These are phyloP conservation scores for Saitozyma podzolica DNA, from an alignment of 768 basidiomycete species.

Conservation along the genomic window DNA sequence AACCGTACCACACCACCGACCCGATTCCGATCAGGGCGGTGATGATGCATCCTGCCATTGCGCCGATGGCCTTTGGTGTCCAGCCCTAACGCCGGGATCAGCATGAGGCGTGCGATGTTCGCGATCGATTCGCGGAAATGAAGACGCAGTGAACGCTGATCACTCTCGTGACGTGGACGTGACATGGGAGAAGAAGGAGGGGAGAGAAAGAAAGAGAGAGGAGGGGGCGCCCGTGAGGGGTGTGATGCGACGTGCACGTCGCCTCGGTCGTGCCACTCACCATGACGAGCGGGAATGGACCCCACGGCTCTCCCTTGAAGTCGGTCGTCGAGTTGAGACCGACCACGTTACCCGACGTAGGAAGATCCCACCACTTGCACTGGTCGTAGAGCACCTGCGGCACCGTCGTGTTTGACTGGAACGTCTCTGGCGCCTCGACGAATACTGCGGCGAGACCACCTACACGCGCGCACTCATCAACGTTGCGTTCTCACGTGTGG, in stretches of 20 bases:
- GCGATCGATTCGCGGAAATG: not conserved
- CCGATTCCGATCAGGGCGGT: constrained; percentile 80
- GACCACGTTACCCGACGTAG: constrained; percentile 79
- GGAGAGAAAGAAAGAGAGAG: not conserved
- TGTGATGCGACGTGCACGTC: not conserved
- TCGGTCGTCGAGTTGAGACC: constrained; percentile 69
- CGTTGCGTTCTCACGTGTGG: not conserved
- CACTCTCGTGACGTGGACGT: too few species aligned
- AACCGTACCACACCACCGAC: constrained; percentile 80
- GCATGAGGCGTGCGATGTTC: not conserved
- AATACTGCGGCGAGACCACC: constrained; percentile 78
- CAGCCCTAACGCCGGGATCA: constrained; percentile 41
- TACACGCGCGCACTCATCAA: not conserved
- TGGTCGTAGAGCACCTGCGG: constrained; percentile 70
- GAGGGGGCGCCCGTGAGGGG: not conserved
- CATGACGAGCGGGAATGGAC: constrained; percentile 70
- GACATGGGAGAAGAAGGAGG: too few species aligned
- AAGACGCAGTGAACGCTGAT: too few species aligned
- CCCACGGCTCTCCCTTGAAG: constrained; percentile 61
- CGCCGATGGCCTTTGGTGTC: constrained; percentile 52
- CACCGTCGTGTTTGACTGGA: constrained; percentile 58
- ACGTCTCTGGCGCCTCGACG: constrained; percentile 73
- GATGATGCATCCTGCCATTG: constrained; percentile 67
- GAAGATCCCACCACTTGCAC: constrained; percentile 65
- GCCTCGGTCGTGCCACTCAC: constrained; percentile 52